Conservation (phyloP, 2,329 filamentous ascomycete genomes). For the Aurifilum marmelostoma region DNA sequence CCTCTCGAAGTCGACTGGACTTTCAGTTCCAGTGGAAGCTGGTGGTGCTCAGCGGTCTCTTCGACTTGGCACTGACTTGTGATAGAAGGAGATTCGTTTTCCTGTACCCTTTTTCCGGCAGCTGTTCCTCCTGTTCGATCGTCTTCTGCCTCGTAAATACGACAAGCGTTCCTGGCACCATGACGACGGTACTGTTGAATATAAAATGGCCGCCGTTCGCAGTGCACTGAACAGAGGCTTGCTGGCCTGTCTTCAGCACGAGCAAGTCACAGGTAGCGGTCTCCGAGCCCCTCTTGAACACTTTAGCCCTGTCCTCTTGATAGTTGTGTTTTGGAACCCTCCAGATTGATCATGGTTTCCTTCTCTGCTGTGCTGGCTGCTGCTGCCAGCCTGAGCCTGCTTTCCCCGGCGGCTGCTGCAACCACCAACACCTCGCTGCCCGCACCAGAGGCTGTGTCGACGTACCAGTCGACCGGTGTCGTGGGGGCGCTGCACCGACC, state of each 20-base stretch:
- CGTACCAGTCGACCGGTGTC: slow-evolving; percentile 12
- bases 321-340: not conserved
- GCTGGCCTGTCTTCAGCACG: not conserved
- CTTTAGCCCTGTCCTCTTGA: not conserved
- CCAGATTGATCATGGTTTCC: not conserved
- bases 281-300: not conserved
- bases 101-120: not conserved
- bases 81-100: not conserved
- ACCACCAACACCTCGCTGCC: slow-evolving; percentile 4
- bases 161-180: not conserved
- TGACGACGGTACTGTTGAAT: not conserved
- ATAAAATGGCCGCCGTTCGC: not conserved
- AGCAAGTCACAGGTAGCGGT: not conserved
- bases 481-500: slow-evolving; percentile 30
- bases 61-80: not conserved
- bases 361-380: slow-evolving; percentile 7
- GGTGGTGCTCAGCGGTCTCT: not conserved
- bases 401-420: not conserved
- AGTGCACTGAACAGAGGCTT: not conserved
- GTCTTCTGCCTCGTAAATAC: slow-evolving; percentile 4
- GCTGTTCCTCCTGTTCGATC: not conserved
- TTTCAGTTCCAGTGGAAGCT: not conserved
- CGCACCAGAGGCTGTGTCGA: slow-evolving; percentile 3
- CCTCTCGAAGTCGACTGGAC: not conserved
- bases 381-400: not conserved